Evolutionary conservation across 2,329 filamentous ascomycete genomes (phyloP), one percentile per base, ranked within the genome.

Genomic region (Aspergillus sp.): DNA sequence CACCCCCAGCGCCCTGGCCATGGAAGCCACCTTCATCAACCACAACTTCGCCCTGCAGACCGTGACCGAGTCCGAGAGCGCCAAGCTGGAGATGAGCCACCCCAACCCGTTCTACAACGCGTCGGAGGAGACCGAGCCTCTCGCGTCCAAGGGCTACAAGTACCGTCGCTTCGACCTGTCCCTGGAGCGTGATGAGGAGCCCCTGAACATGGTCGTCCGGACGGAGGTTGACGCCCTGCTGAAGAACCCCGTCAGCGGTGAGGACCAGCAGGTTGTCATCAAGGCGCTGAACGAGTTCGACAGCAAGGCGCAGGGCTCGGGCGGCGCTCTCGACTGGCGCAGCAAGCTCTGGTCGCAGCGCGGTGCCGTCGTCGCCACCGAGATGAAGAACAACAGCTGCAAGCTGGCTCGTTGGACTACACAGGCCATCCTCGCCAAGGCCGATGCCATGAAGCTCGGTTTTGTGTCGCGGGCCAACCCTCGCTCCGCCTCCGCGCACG

Each of bases 301-400:
- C 79, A 91, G 85, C 84, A 96, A 96, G 81, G 94, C 94, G 20
- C 92, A 95, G 72, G 94, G 94, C 64, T 90, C 89, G 61, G 94
- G 94, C 62, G 91, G 93, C 60, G 94, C 94, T 50, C 82, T 99
- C 48, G 94, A 99, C 82, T 99, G 94, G 94, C 84, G 94, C 72
- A 88, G 86, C 62, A 99, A 99, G 83, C 84, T 99, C 55, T 88
- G 89, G 59, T 90, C 87, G 65, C 92, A 96, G 79, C 88, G 94
- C 67, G 94, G 94, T 85, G 94, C 94, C 52, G 93, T 99, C 41
- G 89, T 99, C 22, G 94, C 94, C 17, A 99, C 94, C 11, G 94
- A 99, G 80, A 99, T 99, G 94, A 99, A 99, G 89, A 99, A 99
- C 85, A 99, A 99, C 84, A 91, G 86, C 70, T 95, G 90, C 88